Evolutionary conservation across 768 basidiomycete genomes (phyloP).

Genomic region (Tylopilus sp.): DNA sequence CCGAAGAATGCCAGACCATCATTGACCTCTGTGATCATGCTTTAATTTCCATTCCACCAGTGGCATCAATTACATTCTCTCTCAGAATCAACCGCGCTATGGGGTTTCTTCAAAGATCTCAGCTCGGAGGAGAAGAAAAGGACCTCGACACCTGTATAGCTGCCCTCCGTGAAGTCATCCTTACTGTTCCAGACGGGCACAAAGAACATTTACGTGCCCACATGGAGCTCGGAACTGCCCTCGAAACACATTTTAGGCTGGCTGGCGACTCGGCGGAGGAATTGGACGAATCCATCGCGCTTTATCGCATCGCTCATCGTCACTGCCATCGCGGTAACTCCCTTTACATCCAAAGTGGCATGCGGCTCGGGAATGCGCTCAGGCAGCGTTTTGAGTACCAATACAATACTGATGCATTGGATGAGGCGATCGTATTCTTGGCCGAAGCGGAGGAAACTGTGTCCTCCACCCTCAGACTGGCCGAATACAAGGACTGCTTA

Average conservation of each 20-base stretch:
- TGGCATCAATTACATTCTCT: neutral
- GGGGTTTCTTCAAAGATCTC: conserved; percentile 14
- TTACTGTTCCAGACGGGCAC: conserved; percentile 11
- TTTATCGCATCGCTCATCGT: conserved; percentile 11
- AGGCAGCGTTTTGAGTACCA: conserved; percentile 9
- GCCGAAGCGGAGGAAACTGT: conserved; percentile 16
- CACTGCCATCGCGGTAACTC: conserved; percentile 6
- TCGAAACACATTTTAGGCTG: conserved; percentile 14
- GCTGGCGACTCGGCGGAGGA: conserved; percentile 6
- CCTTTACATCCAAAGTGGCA: conserved; percentile 9
- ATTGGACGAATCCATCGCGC: conserved; percentile 23
- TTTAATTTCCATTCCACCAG: conserved; percentile 1
- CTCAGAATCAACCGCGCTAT: conserved; percentile 14
- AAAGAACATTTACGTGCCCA: conserved; percentile 3
- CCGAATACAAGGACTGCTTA: conserved; percentile 5
- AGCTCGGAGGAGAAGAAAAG: conserved; percentile 4
- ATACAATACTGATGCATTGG: conserved; percentile 11
- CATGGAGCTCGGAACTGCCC: conserved; percentile 17
- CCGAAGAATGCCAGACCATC: conserved; percentile 18
- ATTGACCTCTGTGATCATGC: conserved; percentile 21
- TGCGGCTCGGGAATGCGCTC: conserved; percentile 17
- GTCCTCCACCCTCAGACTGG: conserved; percentile 1
- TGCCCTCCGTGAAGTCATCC: conserved; percentile 12
- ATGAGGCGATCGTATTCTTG: conserved; percentile 24
- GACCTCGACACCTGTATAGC: conserved; percentile 10